phyloP scores from a whole-genome alignment of 108 stramenopile genomes.

The Pseudonitzschia pungens region DNA sequence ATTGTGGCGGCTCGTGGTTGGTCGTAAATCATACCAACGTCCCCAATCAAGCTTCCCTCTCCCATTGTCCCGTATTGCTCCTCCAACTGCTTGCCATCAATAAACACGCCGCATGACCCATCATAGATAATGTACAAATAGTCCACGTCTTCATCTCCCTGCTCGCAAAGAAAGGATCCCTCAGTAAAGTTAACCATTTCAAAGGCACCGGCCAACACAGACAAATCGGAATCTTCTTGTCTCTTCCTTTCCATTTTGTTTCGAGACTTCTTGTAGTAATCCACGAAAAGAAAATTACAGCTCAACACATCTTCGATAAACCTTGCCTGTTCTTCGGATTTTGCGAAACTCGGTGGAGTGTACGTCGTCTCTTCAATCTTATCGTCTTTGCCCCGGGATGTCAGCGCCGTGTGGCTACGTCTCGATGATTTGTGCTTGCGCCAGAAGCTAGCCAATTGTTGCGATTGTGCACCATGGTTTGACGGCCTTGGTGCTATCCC shows the following conservation, averaged over 20 bases:
- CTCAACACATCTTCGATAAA: conserved; percentile 9
- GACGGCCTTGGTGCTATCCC: background rate
- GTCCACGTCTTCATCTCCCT: background rate
- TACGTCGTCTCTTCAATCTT: background rate
- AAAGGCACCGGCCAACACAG: background rate
- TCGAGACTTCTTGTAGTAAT: background rate
- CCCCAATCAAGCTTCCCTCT: conserved; percentile 21
- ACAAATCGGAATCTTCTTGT: background rate
- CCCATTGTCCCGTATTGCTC: conserved; percentile 28
- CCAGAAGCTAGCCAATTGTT: background rate
- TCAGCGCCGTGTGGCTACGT: background rate
- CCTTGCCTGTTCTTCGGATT: background rate
- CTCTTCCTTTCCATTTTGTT: background rate
- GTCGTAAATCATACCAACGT: conserved; percentile 23
- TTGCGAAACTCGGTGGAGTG: background rate
- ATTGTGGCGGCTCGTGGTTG: conserved; percentile 22
- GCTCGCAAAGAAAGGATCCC: background rate
- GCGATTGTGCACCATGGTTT: too few relatives aligned
- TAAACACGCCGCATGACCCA: conserved; percentile 14
- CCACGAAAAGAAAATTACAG: conserved; percentile 5
- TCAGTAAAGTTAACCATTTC: background rate
- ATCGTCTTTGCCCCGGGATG: background rate
- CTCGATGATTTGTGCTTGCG: background rate
- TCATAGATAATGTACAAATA: conserved; percentile 7
- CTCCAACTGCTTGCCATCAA: conserved; percentile 23